A percentile compares a stretch with the other conserved stretches of the same genome.
Evolutionary conservation across 345 rosid genomes (phyloP).

Genomic region (Acer saccharum): DNA sequence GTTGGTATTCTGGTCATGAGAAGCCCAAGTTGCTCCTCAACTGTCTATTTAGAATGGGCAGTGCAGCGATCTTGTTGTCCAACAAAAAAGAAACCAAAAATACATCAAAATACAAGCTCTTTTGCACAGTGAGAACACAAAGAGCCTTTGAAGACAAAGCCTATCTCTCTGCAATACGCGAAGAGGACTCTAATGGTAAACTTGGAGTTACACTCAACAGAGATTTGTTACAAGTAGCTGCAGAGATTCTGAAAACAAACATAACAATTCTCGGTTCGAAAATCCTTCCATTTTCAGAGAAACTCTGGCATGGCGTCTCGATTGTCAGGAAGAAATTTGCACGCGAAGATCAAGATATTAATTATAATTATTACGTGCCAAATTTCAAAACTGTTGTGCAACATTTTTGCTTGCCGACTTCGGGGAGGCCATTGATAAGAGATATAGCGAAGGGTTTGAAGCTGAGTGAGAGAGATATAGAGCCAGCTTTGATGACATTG

Average conservation of each 20-base stretch:
- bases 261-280: conserved; percentile 36
- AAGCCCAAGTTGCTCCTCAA: conserved; percentile 48
- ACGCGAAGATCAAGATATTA: conserved; percentile 28
- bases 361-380: conserved; percentile 28
- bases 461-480: conserved; percentile 40
- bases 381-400: conserved; percentile 46
- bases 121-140: conserved; percentile 40
- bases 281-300: conserved; percentile 40
- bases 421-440: conserved; percentile 44
- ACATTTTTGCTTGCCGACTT: conserved; percentile 55
- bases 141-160: conserved; percentile 42
- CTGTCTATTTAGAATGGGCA: conserved; percentile 63
- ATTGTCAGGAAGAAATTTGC: conserved; percentile 27
- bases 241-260: conserved; percentile 40
- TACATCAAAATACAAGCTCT: conserved; percentile 44
- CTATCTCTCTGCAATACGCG: conserved; percentile 38
- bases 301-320: conserved; percentile 30
- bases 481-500: conserved; percentile 55
- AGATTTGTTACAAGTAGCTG: conserved; percentile 39
- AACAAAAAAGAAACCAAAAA: conserved; percentile 37
- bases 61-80: conserved; percentile 52
- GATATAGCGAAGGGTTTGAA: conserved; percentile 50
- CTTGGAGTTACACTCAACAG: conserved; percentile 53
- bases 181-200: conserved; percentile 54
- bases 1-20: conserved; percentile 62